Evolutionary conservation across 2,329 filamentous ascomycete species (phyloP).

Genomic region (Colletotrichum trifolii): DNA sequence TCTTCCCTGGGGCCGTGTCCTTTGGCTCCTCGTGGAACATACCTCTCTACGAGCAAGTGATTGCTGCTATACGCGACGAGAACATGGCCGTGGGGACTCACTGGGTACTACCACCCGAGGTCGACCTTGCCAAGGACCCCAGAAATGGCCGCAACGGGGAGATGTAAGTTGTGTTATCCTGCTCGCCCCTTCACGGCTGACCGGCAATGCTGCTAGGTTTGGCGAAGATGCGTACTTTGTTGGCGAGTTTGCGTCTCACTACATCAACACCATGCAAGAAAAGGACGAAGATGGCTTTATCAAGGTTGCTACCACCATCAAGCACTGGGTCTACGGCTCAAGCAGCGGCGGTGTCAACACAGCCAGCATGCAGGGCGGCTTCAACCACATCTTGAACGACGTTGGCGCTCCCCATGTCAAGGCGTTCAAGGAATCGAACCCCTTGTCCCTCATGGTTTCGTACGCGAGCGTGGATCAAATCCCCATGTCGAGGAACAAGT

Average conservation of each 20-base stretch:
- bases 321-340: slow-evolving; percentile 50
- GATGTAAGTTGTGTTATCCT: slow-evolving; percentile 30
- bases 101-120: slow-evolving; percentile 48
- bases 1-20: slow-evolving; percentile 46
- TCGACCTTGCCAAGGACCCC: slow-evolving; percentile 47
- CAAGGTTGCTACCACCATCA: slow-evolving; percentile 49
- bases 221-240: slow-evolving; percentile 47
- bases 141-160: slow-evolving; percentile 41
- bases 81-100: slow-evolving; percentile 45
- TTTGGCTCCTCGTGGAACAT: slow-evolving; percentile 46
- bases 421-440: slow-evolving; percentile 42
- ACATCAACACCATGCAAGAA: slow-evolving; percentile 50
- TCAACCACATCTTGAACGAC: slow-evolving; percentile 49
- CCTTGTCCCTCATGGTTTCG: slow-evolving; percentile 46
- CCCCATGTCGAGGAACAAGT: slow-evolving; percentile 46
- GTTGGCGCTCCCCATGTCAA: slow-evolving; percentile 44
- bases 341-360: slow-evolving; percentile 47
- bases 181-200: background rate
- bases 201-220: slow-evolving; percentile 38
- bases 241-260: slow-evolving; percentile 45
- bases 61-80: slow-evolving; percentile 45
- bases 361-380: slow-evolving; percentile 45
- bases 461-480: slow-evolving; percentile 46
- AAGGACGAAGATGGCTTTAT: slow-evolving; percentile 45
- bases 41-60: slow-evolving; percentile 42